These are phyloP conservation scores for Mortierella sp. DNA, from an alignment of 371 early-diverging fungal species.

Conservation along the genomic window DNA sequence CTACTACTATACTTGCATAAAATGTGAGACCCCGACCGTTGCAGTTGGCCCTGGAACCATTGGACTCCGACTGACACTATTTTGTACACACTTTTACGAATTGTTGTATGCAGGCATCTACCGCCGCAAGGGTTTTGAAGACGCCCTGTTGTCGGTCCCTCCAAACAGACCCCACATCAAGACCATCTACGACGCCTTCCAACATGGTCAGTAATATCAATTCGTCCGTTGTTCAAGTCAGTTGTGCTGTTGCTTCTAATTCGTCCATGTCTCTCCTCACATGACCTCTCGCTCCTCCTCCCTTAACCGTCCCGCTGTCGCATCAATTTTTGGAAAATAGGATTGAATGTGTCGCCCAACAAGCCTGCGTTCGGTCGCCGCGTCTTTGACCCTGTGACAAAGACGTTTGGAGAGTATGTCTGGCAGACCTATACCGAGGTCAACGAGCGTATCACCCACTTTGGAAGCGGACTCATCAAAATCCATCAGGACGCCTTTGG, in stretches of 20 bases:
- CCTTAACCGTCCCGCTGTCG: not conserved
- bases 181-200: constrained; percentile 56
- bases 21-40: not conserved
- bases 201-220: constrained; percentile 31
- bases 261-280: not conserved
- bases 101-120: constrained; percentile 39
- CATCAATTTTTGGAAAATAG: constrained; percentile 4
- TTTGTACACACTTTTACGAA: not conserved
- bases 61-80: not conserved
- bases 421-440: constrained; percentile 87
- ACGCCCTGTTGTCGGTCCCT: constrained; percentile 24
- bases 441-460: constrained; percentile 75
- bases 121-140: constrained; percentile 40
- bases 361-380: constrained; percentile 64
- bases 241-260: not conserved
- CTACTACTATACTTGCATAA: not conserved
- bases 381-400: constrained; percentile 61
- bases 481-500: constrained; percentile 58
- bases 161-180: constrained; percentile 37
- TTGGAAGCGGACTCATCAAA: constrained; percentile 73
- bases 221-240: not conserved
- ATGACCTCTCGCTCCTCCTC: not conserved
- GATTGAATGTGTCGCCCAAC: constrained; percentile 33
- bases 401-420: constrained; percentile 75
- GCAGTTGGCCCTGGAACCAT: too few relatives aligned